Percentiles rank a stretch among this genome's conserved stretches.
Evolutionary conservation across 257 asterid species (phyloP).

Genomic region (Ehretia macrophylla): DNA sequence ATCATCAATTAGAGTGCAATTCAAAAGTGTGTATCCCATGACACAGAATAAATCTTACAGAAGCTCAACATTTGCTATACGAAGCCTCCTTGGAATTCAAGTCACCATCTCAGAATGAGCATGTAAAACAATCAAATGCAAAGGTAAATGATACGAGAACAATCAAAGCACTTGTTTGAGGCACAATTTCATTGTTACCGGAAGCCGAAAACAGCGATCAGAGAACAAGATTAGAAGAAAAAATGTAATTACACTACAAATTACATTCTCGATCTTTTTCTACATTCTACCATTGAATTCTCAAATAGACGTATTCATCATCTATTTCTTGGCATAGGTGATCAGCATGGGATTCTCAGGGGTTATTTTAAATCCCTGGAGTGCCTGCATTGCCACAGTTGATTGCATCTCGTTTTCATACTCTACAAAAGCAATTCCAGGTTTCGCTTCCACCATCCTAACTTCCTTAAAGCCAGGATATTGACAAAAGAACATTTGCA

Average conservation of each 20-base stretch:
- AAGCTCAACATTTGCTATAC: too few relatives aligned
- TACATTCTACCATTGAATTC: neutral
- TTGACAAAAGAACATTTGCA: conserved; percentile 92
- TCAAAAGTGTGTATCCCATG: too few relatives aligned
- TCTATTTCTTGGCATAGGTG: conserved; percentile 89
- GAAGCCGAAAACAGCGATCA: neutral
- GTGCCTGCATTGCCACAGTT: conserved; percentile 78
- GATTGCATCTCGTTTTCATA: conserved; percentile 94
- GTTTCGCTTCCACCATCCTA: conserved; percentile 92
- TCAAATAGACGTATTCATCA: neutral
- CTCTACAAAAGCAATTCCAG: conserved; percentile 94
- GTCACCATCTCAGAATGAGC: too few relatives aligned
- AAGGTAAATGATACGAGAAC: too few relatives aligned
- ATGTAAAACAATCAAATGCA: too few relatives aligned
- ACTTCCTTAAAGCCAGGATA: conserved; percentile 91
- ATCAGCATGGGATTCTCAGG: conserved; percentile 76
- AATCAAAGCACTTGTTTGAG: neutral
- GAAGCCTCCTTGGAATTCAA: too few relatives aligned
- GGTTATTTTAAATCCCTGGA: conserved; percentile 82
- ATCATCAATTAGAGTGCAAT: too few relatives aligned
- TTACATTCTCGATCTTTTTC: neutral
- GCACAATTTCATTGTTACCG: neutral
- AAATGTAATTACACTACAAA: conserved; percentile 2
- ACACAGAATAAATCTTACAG: too few relatives aligned
- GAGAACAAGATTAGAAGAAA: neutral